Evolutionary conservation across 2,329 filamentous ascomycete species (phyloP).

Genomic region (Aspergillus aculeatus): DNA sequence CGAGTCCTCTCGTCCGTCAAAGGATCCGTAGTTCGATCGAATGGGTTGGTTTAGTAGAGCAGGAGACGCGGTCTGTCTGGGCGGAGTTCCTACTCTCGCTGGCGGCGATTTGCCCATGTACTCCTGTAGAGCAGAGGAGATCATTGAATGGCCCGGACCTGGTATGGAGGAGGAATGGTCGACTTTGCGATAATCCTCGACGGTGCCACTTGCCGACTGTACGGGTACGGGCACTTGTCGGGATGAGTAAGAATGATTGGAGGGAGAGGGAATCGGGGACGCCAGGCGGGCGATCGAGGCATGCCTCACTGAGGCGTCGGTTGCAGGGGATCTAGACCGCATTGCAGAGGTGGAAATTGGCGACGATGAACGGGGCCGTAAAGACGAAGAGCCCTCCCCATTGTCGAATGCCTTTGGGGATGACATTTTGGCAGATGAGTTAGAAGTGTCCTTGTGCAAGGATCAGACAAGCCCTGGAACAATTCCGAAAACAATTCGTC

Average conservation of each 20-base stretch:
- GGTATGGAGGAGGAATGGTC: conserved; percentile 59
- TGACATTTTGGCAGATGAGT: conserved; percentile 14
- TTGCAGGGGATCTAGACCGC: conserved; percentile 38
- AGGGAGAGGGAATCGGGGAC: conserved; percentile 54
- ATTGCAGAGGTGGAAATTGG: conserved; percentile 33
- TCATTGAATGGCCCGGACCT: conserved; percentile 80
- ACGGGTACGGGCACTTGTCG: conserved; percentile 45
- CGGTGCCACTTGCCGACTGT: conserved; percentile 48
- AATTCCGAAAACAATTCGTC: conserved; percentile 4
- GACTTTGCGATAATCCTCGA: conserved; percentile 63
- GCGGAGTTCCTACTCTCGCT: conserved; percentile 45
- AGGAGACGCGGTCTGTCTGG: conserved; percentile 59
- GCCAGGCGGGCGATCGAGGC: conserved; percentile 56
- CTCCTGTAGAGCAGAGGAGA: conserved; percentile 81
- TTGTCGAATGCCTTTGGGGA: conserved; percentile 34
- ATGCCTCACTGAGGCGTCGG: conserved; percentile 48
- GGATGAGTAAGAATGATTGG: conserved; percentile 29
- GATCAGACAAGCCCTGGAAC: not conserved
- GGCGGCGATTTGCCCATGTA: conserved; percentile 58
- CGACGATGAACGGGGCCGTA: conserved; percentile 31
- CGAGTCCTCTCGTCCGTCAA: conserved; percentile 59
- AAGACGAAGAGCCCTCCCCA: conserved; percentile 37
- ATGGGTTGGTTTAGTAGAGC: conserved; percentile 52
- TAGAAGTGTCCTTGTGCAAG: not conserved
- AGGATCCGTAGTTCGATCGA: conserved; percentile 79